phyloP scores from a whole-genome alignment of 331 rosid species.

The Quercus tomentella region DNA sequence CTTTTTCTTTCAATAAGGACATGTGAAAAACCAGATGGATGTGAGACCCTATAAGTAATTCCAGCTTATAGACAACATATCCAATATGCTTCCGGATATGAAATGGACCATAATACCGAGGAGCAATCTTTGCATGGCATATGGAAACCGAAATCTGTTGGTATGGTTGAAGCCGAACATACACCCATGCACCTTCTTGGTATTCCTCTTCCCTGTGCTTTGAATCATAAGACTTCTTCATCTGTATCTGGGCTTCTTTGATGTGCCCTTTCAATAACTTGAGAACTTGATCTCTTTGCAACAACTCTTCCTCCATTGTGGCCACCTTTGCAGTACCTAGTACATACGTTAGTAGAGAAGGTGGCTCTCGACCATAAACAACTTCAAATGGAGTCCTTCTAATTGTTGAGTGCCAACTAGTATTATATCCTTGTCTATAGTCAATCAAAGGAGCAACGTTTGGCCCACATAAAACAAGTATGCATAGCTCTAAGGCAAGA shows the following conservation, averaged over 20 bases:
- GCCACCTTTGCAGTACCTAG: not conserved
- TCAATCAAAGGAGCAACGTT: too few relatives aligned
- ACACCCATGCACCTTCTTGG: too few relatives aligned
- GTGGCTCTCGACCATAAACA: not conserved
- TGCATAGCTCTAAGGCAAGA: not conserved
- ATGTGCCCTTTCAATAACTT: not conserved
- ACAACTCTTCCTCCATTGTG: not conserved
- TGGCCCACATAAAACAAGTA: not conserved
- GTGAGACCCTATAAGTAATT: too few relatives aligned
- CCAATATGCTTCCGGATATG: too few relatives aligned
- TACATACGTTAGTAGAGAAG: not conserved
- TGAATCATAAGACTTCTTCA: not conserved
- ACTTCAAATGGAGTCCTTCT: not conserved
- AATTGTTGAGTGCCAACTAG: not conserved
- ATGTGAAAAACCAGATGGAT: too few relatives aligned
- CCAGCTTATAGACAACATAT: too few relatives aligned
- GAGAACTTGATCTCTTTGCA: not conserved
- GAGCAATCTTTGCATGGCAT: too few relatives aligned
- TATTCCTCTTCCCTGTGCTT: too few relatives aligned
- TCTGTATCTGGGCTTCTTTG: not conserved
- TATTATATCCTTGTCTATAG: not conserved
- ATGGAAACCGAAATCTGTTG: too few relatives aligned
- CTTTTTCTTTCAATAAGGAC: too few relatives aligned
- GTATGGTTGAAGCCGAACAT: too few relatives aligned
- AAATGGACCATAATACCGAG: too few relatives aligned